phyloP scores from a whole-genome alignment of 1,284 basidiomycete species.

The Bondarzewia mesenterica region DNA sequence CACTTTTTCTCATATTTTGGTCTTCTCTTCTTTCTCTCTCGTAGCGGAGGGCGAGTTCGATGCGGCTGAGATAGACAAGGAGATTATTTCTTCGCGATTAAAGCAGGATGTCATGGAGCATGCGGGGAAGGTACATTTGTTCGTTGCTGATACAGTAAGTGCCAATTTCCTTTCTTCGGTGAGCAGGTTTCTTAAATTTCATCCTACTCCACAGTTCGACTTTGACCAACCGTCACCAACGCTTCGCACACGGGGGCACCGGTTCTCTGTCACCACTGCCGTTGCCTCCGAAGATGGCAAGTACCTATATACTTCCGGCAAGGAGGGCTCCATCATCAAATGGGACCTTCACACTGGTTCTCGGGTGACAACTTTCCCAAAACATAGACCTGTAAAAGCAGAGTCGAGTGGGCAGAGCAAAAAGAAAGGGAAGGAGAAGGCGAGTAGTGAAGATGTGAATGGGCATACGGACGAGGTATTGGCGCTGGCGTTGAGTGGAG shows the following conservation, averaged over 20 bases:
- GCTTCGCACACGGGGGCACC: constrained; percentile 67
- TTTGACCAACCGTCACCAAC: constrained; percentile 33
- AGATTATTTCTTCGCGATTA: constrained; percentile 83
- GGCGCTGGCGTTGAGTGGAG: constrained; percentile 75
- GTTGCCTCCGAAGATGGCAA: constrained; percentile 61
- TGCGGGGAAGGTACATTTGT: constrained; percentile 78
- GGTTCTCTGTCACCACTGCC: constrained; percentile 71
- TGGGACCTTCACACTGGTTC: constrained; percentile 66
- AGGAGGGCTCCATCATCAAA: constrained; percentile 80
- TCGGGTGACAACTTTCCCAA: constrained; percentile 51
- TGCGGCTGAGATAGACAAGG: constrained; percentile 88
- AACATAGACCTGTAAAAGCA: constrained; percentile 38
- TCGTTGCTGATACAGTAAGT: constrained; percentile 65
- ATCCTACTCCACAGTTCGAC: constrained; percentile 26
- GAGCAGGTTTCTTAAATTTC: constrained; percentile 1
- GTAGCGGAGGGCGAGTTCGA: constrained; percentile 81
- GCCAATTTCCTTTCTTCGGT: no score
- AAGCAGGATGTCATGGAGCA: constrained; percentile 86
- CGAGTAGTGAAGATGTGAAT: constrained; percentile 29
- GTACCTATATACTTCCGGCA: constrained; percentile 75
- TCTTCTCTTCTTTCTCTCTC: not conserved
- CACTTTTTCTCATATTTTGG: no score
- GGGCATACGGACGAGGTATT: constrained; percentile 89
- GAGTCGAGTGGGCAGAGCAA: constrained; percentile 60
- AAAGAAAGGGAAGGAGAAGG: constrained; percentile 25